Conservation (phyloP, 2,329 filamentous ascomycete species). For the Aspergillus sp. region DNA sequence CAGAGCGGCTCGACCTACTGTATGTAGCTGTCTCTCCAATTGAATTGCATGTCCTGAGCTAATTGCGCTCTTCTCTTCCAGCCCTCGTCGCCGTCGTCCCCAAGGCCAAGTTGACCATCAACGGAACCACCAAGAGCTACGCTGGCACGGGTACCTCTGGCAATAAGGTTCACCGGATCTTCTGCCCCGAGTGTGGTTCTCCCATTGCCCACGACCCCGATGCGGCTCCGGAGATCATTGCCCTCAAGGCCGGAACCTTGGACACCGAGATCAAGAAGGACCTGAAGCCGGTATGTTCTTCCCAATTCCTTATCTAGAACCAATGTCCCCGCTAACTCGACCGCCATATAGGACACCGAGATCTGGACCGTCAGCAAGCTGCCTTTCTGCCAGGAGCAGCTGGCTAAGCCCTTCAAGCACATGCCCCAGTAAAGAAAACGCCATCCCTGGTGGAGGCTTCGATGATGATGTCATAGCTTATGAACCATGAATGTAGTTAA, state of each 20-base stretch:
- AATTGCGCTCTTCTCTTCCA: conserved; percentile 25
- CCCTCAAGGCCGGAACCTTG: conserved; percentile 65
- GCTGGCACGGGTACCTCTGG: conserved; percentile 60
- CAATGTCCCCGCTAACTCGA: background rate
- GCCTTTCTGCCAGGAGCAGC: conserved; percentile 65
- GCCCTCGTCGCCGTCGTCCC: conserved; percentile 63
- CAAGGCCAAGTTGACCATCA: conserved; percentile 63
- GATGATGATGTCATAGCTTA: background rate
- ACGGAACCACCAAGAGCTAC: conserved; percentile 64
- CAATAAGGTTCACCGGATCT: conserved; percentile 64
- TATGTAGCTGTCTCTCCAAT: conserved; percentile 12
- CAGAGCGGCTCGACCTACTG: conserved; percentile 67
- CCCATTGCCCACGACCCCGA: conserved; percentile 70
- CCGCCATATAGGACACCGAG: conserved; percentile 51
- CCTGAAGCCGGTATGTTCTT: conserved; percentile 53
- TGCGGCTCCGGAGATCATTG: conserved; percentile 67
- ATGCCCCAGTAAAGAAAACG: conserved; percentile 55
- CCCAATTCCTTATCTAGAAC: background rate
- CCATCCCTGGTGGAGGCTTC: background rate
- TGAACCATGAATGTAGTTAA: conserved; percentile 4
- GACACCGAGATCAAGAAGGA: conserved; percentile 64
- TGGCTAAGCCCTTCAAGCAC: conserved; percentile 61
- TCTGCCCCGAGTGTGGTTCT: conserved; percentile 67
- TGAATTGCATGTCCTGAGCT: background rate
- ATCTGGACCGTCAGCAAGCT: conserved; percentile 69